Conservation (phyloP, 805 yeast genomes). For the Kockiozyma suomiensis region DNA sequence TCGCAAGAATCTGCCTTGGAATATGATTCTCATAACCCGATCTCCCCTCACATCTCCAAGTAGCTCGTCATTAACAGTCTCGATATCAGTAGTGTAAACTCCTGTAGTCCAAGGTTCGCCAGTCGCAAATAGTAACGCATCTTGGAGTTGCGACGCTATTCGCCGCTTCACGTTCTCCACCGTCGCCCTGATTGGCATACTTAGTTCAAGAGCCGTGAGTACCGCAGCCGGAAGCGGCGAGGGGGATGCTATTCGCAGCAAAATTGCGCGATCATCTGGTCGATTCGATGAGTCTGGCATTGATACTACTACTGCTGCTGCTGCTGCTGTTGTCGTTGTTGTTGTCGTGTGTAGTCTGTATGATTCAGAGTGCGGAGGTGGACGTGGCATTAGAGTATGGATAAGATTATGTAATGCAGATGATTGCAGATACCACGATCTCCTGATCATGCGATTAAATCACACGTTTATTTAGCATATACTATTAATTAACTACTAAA, state of each 20-base stretch:
- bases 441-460: too few relatives aligned
- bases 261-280: neutral
- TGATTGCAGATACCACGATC: too few relatives aligned
- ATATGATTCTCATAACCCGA: conserved; percentile 23
- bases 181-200: conserved; percentile 5
- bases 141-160: conserved; percentile 21
- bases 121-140: conserved; percentile 22
- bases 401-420: too few relatives aligned
- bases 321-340: too few relatives aligned
- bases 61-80: conserved; percentile 14
- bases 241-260: conserved; percentile 24
- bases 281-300: too few relatives aligned
- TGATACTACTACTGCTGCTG: too few relatives aligned
- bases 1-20: conserved; percentile 27
- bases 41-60: conserved; percentile 17
- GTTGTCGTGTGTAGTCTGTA: neutral
- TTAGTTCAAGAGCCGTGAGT: conserved; percentile 10
- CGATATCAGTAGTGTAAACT: conserved; percentile 22
- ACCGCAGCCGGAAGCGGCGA: conserved; percentile 18
- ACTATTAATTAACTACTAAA: too few relatives aligned
- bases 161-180: conserved; percentile 17
- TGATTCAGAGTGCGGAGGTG: neutral
- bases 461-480: too few relatives aligned
- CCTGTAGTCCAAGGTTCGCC: conserved; percentile 30
- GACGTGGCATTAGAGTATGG: neutral